A percentile compares a stretch with the other conserved stretches of the same genome.
Conservation (phyloP, 2,329 filamentous ascomycete species). For the Colletotrichum caudatum region DNA sequence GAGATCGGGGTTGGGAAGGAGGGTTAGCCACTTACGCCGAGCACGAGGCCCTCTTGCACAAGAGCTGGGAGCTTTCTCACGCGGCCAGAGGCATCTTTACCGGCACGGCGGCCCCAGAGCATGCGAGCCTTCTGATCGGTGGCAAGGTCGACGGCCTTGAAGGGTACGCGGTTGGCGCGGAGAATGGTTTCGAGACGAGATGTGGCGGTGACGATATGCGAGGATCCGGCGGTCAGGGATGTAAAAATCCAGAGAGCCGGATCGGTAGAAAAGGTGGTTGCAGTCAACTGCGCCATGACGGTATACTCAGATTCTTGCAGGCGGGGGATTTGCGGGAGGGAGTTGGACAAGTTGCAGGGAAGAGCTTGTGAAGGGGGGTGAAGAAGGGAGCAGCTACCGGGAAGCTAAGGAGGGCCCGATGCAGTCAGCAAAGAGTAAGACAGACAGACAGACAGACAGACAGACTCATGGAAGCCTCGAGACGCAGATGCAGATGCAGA, state of each 20-base stretch:
- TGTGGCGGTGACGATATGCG: constrained; percentile 95
- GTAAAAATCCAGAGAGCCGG: constrained; percentile 93
- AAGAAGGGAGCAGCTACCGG: constrained; percentile 25
- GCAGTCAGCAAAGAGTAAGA: constrained; percentile 24
- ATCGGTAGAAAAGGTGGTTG: constrained; percentile 66
- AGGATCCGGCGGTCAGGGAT: constrained; percentile 93
- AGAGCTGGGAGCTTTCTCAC: constrained; percentile 85
- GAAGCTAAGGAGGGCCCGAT: constrained; percentile 23
- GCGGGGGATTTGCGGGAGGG: constrained; percentile 22
- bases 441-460: too few relatives aligned
- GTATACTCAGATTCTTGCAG: constrained; percentile 17
- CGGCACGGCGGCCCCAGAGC: constrained; percentile 87
- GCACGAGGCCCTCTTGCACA: constrained; percentile 85
- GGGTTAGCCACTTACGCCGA: constrained; percentile 77
- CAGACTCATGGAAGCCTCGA: neutral
- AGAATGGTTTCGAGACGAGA: constrained; percentile 96
- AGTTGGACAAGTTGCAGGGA: constrained; percentile 30
- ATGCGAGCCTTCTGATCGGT: constrained; percentile 89
- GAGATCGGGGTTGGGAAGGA: neutral
- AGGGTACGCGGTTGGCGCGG: constrained; percentile 92
- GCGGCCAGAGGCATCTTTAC: constrained; percentile 73
- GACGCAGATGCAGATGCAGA: constrained; percentile 9
- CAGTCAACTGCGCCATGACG: constrained; percentile 41
- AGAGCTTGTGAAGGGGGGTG: constrained; percentile 31
- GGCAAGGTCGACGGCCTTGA: constrained; percentile 91